These are phyloP conservation scores for Fusarium incarnatum DNA, from an alignment of 2,329 filamentous ascomycete species.

Conservation along the genomic window DNA sequence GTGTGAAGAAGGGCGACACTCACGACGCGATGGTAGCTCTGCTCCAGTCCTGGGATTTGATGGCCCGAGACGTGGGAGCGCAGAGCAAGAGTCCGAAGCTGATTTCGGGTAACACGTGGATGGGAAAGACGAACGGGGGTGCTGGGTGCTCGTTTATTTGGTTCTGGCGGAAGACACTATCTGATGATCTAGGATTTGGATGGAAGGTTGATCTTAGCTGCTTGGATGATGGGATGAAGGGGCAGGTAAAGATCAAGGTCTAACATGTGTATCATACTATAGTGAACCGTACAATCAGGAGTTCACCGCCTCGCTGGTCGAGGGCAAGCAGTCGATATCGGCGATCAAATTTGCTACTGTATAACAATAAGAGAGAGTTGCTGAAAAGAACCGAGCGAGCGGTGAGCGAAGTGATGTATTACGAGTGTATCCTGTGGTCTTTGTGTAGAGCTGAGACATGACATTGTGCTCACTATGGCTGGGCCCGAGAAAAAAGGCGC, in stretches of 20 bases:
- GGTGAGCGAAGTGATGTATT: slow-evolving; percentile 35
- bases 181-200: slow-evolving; percentile 35
- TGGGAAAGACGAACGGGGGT: slow-evolving; percentile 48
- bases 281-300: slow-evolving; percentile 19
- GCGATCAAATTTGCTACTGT: slow-evolving; percentile 10
- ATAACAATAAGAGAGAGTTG: background rate
- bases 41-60: slow-evolving; percentile 52
- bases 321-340: slow-evolving; percentile 33
- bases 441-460: slow-evolving; percentile 21
- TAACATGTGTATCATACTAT: slow-evolving; percentile 30
- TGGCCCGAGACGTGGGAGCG: slow-evolving; percentile 54
- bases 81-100: slow-evolving; percentile 52
- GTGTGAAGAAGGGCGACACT: slow-evolving; percentile 11
- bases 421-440: background rate
- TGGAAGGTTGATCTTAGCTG: slow-evolving; percentile 32
- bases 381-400: slow-evolving; percentile 4
- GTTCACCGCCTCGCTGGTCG: slow-evolving; percentile 37
- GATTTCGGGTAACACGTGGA: slow-evolving; percentile 54
- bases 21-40: slow-evolving; percentile 47
- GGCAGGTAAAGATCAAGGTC: slow-evolving; percentile 27
- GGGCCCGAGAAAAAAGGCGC: slow-evolving; percentile 23
- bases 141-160: slow-evolving; percentile 19
- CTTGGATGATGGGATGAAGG: slow-evolving; percentile 32
- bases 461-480: slow-evolving; percentile 9
- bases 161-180: slow-evolving; percentile 20